Conservation (phyloP, 139 green algal species). For the Zygnema cylindricum region DNA sequence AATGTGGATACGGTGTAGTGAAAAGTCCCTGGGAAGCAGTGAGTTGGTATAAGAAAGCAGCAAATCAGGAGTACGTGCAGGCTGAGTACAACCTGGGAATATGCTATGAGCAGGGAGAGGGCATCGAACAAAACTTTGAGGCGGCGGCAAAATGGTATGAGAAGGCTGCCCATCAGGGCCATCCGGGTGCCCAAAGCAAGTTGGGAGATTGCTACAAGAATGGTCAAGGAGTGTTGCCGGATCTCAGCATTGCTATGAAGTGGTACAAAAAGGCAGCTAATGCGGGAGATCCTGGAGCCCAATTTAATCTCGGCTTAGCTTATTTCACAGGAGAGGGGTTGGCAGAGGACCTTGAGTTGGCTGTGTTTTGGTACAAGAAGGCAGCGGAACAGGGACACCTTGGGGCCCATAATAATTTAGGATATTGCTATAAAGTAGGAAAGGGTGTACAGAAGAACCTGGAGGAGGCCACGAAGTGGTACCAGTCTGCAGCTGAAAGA, state of each 20-base stretch:
- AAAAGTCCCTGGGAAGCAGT: slow-evolving; percentile 46
- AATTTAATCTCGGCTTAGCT: slow-evolving; percentile 38
- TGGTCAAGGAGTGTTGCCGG: slow-evolving; percentile 15
- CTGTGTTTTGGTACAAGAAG: slow-evolving; percentile 36
- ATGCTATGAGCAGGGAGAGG: slow-evolving; percentile 52
- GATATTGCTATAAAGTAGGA: no score
- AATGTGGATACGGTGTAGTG: slow-evolving; percentile 24
- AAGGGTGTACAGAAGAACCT: no score
- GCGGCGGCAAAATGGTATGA: slow-evolving; percentile 15
- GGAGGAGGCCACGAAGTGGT: no score
- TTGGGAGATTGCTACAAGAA: background rate
- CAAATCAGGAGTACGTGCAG: slow-evolving; percentile 38
- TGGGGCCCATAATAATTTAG: no score
- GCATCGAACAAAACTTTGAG: slow-evolving; percentile 37
- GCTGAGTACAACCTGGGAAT: slow-evolving; percentile 52
- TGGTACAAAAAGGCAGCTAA: slow-evolving; percentile 45
- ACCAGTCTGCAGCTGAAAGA: no score
- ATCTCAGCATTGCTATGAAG: slow-evolving; percentile 27
- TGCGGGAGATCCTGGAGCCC: slow-evolving; percentile 10
- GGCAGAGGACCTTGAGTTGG: slow-evolving; percentile 27
- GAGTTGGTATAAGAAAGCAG: slow-evolving; percentile 55
- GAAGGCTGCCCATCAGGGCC: background rate
- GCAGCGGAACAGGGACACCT: slow-evolving; percentile 38
- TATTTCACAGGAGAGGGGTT: slow-evolving; percentile 33
- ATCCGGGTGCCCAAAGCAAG: background rate